Evolutionary conservation across 352 stramenopile genomes (phyloP), one percentile per base, ranked within the genome.

Genomic region (Aphanomyces euteiches): DNA sequence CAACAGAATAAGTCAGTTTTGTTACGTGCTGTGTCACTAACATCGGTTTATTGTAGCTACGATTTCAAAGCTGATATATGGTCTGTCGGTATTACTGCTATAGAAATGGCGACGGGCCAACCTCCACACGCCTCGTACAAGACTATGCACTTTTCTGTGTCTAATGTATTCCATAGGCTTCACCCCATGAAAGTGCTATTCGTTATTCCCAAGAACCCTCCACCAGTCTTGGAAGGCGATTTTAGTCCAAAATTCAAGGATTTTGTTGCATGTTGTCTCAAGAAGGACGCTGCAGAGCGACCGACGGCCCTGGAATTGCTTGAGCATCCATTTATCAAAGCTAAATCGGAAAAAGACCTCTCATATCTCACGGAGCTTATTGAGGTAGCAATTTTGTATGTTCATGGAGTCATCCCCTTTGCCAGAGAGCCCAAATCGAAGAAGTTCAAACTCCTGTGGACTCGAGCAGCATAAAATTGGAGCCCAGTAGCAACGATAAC

Each of bases 161-260:
- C 34, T 43, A 8, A 38, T 54, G 38, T 66, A 15, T 45, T 40
- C 39, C 19, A 80, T 81, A 98, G 98, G 70, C 88, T 99, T 47
- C 96, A 99, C 78, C 98, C 97, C 6, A 98, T 99, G 84, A 91
- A 98, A 75, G 97, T 98, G 60, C 94, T 99, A 67, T 99, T 99
- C 77, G 90, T 99, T 72, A 99, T 99, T 76, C 96, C 97, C 5
- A 96, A 93, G 47, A 96, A 96, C 77, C 88, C 95, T 7, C 89
- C 93, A 47, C 90, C 95, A 3, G 81, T 75, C 40, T 80, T 98
- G 7, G 83, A 93, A 53, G 85, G 77, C 41, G 79, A 74, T 38
- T 93, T 93, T 67, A 92, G 85, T n/a, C 40, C 75, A 12, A 77
- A 78, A 60, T 90, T 95, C 67, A 82, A 89, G 47, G 85, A 98